Evolutionary conservation across 257 asterid genomes (phyloP), one percentile per base, ranked within the genome.

Genomic region (Fraxinus cuspidata): DNA sequence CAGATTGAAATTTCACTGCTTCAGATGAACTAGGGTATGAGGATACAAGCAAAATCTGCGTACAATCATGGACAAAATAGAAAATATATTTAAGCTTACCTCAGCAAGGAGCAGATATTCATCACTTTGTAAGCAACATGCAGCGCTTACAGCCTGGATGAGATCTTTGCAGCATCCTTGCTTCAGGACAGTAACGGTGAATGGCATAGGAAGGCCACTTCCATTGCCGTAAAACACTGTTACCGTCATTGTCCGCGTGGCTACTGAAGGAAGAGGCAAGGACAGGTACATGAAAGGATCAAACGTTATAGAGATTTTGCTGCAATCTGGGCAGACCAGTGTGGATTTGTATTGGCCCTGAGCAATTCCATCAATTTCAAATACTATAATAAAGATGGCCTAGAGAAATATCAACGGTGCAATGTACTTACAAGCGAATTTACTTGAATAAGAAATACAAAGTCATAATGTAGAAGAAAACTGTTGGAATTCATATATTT

Each of bases 341-440:
- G 98, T 96, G 19, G 98, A 96, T 87, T 90, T 96, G 86, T 93
- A 96, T 87, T 96, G 99, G 63, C 98, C 99, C 98, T 96, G 96
- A 25, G 67, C 85, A 80, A 80, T 31, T 51, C 37, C 38, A 58
- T 31, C 35, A 63, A 63, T 63, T 58, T 63, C 18, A 27, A 27
- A 63, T 12, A 71, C 64, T 68, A 42, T 85, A 77, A 75, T 74
- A 73, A 63, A 73, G 49, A 64, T 58, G 25, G n/a, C 77, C 76
- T 47, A 70, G 56, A 38, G 77, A 71, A 11, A 68, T 23, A 70
- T 72, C 38, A 44, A 35, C 10, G 44, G 21, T 35, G 32, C 64
- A 23, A 76, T 31, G 63, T 37, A 12, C 23, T 15, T 31, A 65
- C 66, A 28, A 34, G 76, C 63, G 38, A 28, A 34, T 63, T 63